Evolutionary conservation across 176 grass and related monocot species (phyloP).

Genomic region (Eleusine coracana): DNA sequence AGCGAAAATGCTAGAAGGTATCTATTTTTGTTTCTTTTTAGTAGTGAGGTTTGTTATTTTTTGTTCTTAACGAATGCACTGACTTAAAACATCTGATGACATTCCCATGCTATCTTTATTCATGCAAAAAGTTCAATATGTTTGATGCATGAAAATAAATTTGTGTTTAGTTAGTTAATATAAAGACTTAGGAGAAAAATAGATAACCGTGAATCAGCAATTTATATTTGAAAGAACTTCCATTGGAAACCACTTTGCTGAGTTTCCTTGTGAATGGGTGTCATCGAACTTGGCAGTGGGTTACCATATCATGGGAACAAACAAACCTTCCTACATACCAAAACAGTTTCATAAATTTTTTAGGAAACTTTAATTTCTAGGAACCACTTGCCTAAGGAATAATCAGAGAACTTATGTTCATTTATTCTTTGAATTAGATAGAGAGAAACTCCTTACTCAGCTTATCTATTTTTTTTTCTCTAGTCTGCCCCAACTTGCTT

Average conservation of each 20-base stretch:
- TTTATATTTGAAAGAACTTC: conserved; percentile 7
- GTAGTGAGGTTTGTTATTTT: conserved; percentile 1
- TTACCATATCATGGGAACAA: conserved; percentile 23
- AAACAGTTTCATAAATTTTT: not conserved
- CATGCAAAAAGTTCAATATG: not conserved
- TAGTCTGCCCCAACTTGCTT: not conserved
- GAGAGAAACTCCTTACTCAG: not conserved
- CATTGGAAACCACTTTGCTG: conserved; percentile 14
- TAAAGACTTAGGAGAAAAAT: conserved; percentile 6
- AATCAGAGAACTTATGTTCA: conserved; percentile 11
- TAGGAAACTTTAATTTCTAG: not conserved
- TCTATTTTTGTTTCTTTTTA: conserved; percentile 26
- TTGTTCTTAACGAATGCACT: conserved; percentile 2
- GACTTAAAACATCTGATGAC: conserved; percentile 15
- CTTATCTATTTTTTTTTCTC: not conserved
- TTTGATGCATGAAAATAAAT: not conserved
- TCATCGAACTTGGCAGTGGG: not conserved
- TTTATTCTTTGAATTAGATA: conserved; percentile 13
- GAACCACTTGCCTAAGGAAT: conserved; percentile 20
- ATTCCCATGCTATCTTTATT: not conserved
- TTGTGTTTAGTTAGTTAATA: not conserved
- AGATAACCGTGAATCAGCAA: conserved; percentile 6
- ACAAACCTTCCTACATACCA: not conserved
- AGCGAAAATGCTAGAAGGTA: conserved; percentile 55
- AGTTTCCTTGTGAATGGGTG: not conserved